Base-by-base conservation (phyloP, 306 rosid genomes). In the Rosa persica region DNA sequence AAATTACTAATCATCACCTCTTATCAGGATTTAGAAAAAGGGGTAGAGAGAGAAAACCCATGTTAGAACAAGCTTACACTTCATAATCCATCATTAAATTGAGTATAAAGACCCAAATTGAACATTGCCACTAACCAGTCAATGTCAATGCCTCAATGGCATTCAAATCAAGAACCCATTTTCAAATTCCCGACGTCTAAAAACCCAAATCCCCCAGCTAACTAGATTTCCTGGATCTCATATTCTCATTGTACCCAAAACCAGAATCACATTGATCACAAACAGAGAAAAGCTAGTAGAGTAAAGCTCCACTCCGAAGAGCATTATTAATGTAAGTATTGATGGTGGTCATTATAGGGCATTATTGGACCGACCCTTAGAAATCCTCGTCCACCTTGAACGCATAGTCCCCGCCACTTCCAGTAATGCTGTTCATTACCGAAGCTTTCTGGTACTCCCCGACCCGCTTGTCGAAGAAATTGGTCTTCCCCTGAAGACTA, bases 91-190 rank as follows among this genome's bases (percentile, higher is more conserved):
- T 42, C 39, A 25, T 61, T 27, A 42, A 68, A 39, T 16, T 67
- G 48, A 67, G 48, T 19, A 68, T 12, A 42, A 4, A 39, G 38
- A 68, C 73, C 52, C 52, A 42, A 68, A 67, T 39, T 20, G 71
- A 68, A 68, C 52, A 68, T 12, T 42, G 54, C 52, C 11, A 43
- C 36, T 22, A 68, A 22, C 20, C 20, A 12, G 51, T 68, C 73
- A 68, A 42, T n/a, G 36, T 30, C 36, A 30, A 30, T 30, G 30
- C 30, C 34, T 42, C 20, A 68, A 68, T 68, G 73, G 38, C 54
- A 12, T 40, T 42, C n/a, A 43, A 68, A 68, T 43, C 52, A 68
- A 42, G 34, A 68, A 68, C 72, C 70, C 70, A 66, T 19, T 62
- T n/a, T n/a, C n/a, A n/a, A n/a, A n/a, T n/a, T 13, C 3, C 67